Percentiles rank a stretch among this genome's conserved stretches.
phyloP scores from a whole-genome alignment of 352 stramenopile species.

The Globisporangium acanthophoron region DNA sequence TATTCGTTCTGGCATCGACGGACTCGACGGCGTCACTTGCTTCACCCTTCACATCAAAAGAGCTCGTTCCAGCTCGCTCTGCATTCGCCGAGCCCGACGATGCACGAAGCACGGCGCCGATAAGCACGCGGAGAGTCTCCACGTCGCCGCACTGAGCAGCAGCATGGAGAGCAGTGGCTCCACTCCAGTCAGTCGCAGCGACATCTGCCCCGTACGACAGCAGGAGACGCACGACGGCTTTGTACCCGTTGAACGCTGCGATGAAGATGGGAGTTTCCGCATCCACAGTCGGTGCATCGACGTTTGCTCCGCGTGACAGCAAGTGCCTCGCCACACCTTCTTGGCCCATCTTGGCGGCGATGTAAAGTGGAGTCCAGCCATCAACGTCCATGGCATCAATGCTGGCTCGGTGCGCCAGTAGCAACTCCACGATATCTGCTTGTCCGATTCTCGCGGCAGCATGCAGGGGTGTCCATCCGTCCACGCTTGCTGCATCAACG shows the following conservation, averaged over 20 bases:
- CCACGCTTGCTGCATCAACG: too few species aligned
- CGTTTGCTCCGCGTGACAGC: not conserved
- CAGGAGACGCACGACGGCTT: not conserved
- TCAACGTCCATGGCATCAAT: too few species aligned
- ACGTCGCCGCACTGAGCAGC: not conserved
- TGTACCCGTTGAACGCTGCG: not conserved
- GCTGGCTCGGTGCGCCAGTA: too few species aligned
- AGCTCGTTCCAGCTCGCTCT: too few species aligned
- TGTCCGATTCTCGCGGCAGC: conserved; percentile 19
- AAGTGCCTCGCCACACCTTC: not conserved
- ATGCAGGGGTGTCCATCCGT: conserved; percentile 1
- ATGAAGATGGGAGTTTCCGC: not conserved
- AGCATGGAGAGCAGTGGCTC: not conserved
- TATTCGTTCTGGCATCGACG: too few species aligned
- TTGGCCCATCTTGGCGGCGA: not conserved
- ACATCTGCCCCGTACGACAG: not conserved
- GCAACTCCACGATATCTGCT: not conserved
- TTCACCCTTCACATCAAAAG: too few species aligned
- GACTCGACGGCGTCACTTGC: too few species aligned
- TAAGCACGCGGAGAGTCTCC: not conserved
- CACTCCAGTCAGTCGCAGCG: not conserved
- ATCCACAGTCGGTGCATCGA: not conserved
- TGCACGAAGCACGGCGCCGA: not conserved
- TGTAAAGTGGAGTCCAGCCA: not conserved
- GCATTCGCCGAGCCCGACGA: too few species aligned